Evolutionary conservation across 2,329 filamentous ascomycete species (phyloP), one percentile per base, ranked within the genome.

Genomic region (Pestalotiopsis sp.): DNA sequence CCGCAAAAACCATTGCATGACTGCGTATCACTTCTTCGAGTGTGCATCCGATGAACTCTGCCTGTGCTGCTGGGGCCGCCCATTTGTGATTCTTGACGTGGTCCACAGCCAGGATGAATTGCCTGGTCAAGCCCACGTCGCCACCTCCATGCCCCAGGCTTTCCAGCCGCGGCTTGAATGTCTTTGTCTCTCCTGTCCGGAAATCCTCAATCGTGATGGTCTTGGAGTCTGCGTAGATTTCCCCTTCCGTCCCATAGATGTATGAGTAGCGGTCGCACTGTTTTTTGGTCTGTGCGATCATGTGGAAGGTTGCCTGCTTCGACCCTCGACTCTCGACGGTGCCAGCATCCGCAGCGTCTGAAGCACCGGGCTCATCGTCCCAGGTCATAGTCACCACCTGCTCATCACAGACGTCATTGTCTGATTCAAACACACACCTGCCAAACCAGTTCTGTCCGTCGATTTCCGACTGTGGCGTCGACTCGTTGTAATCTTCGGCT

Each of bases 341-440:
- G 74, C 80, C 68, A 4, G 67, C 59, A 12, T 67, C 65, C 14
- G 17, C 14, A 27, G 14, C 57, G 20, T 56, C 63, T 14, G 65
- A 39, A 6, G 79, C 76, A 2, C 84, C 72, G 0, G 82, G 82
- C 69, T 93, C 90, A 59, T 97, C 93, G 13, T 94, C 92, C 94
- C 95, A 98, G 4, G 88, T 90, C 66, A 98, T 89, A 0, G 92
- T 95, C 23, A 98, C 96, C 31, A 92, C 87, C 79, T 98, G 95
- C 76, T 98, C 94, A 78, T 99, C 96, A 75, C 91, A 94, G 57
- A 98, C 96, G 76, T 97, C 91, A 81, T 98, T 99, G 81, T 97
- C 94, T 4, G 91, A 85, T 78, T 98, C 96, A 81, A 91, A 98
- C 1, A 98, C 96, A 77, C 96, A 99, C n/a, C 95, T 90, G 0